Conservation (phyloP, 1,284 basidiomycete species). For the Heterobasidion parviporum region DNA sequence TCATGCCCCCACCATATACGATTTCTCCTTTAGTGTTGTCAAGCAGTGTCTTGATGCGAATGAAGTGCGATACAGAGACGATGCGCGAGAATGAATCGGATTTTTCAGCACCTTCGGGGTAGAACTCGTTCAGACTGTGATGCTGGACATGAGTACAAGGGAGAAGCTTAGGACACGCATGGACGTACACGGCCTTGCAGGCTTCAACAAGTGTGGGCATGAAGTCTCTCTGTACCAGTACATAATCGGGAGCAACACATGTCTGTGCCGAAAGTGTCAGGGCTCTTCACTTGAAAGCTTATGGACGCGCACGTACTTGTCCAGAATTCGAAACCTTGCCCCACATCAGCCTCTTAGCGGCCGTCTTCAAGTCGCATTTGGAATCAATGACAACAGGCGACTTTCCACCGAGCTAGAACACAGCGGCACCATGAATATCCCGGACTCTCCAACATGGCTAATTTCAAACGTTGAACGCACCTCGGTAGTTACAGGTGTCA, state of each 20-base stretch:
- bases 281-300: too few species aligned
- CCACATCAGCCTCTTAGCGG: slow-evolving; percentile 67
- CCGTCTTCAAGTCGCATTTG: slow-evolving; percentile 47
- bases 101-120: slow-evolving; percentile 37
- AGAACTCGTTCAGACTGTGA: slow-evolving; percentile 42
- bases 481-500: slow-evolving; percentile 61
- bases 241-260: slow-evolving; percentile 73
- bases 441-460: background rate
- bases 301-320: slow-evolving; percentile 36
- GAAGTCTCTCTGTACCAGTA: slow-evolving; percentile 58
- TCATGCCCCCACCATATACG: slow-evolving; percentile 62
- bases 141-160: background rate
- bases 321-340: slow-evolving; percentile 75
- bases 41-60: slow-evolving; percentile 56
- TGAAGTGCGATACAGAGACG: slow-evolving; percentile 44
- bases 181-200: slow-evolving; percentile 48
- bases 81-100: slow-evolving; percentile 41
- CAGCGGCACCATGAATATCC: too few species aligned
- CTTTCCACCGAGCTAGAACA: slow-evolving; percentile 52
- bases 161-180: slow-evolving; percentile 5
- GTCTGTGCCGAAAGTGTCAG: slow-evolving; percentile 17
- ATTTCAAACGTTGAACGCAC: background rate
- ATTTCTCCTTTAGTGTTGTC: slow-evolving; percentile 65
- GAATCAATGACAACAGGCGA: slow-evolving; percentile 78
- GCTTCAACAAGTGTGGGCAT: slow-evolving; percentile 59